Base-by-base conservation (phyloP, 164 flowering plant genomes). In the Hamamelis virginiana region DNA sequence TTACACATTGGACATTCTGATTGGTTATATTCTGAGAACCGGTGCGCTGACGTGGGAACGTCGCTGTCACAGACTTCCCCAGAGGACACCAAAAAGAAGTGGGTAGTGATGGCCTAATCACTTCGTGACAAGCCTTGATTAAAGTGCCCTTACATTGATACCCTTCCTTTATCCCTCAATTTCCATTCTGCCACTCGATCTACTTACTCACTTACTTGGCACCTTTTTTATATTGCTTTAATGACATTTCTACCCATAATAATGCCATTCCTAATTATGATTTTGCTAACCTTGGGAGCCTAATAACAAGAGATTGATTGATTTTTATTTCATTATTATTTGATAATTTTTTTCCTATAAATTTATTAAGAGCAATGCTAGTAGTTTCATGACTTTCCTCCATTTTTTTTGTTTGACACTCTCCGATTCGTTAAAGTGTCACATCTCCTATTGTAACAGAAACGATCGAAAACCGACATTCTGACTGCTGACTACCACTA, bases 81-180 rank as follows among this genome's bases (percentile, higher is more conserved):
- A 52, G 50, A 52, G 66, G 69, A 45, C 16, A 47, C 66, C 60
- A 48, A 63, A 70, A 65, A 47, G 79, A 51, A 59, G 73, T 63
- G 75, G 75, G 74, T 67, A 69, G 79, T 83, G 83, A 83, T 83
- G 82, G 78, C 76, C 83, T 74, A 78, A 78, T 78, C 80, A 78
- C 69, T 69, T 64, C 73, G 66, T 61, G 77, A 53, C 75, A 69
- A 64, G 68, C 74, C 73, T 74, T 75, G 80, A 68, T 64, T 72
- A 69, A 76, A 72, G 79, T 67, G 76, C 69, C 69, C 59, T 55
- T 19, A 1, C 22, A 53, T 28, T 15, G 9, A 26, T 44, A 41
- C 72, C 79, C 25, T 43, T 52, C 16, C 67, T 69, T 60, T 72
- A 5, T 22, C 41, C 51, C 19, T 4, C 1, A 33, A 59, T 68